Conservation (phyloP, 2,329 filamentous ascomycete species). For the Diaporthe capsici region DNA sequence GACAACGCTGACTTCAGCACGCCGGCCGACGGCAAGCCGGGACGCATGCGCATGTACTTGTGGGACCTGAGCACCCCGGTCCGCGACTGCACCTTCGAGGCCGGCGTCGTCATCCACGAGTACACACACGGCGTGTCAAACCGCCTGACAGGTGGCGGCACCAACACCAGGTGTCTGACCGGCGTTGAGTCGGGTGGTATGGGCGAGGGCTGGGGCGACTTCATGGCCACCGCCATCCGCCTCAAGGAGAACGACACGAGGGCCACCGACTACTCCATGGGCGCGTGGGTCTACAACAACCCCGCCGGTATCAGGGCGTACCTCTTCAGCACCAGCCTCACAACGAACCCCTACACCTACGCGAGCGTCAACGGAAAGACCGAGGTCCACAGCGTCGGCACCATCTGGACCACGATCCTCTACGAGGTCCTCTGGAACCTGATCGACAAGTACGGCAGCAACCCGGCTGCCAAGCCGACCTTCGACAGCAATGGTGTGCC, state of each 20-base stretch:
- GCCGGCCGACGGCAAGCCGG: constrained; percentile 63
- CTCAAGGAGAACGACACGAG: constrained; percentile 62
- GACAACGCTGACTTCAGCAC: constrained; percentile 73
- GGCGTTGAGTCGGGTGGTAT: constrained; percentile 67
- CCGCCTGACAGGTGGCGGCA: constrained; percentile 71
- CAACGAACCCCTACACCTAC: constrained; percentile 66
- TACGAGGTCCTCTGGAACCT: constrained; percentile 72
- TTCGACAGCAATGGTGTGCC: constrained; percentile 61
- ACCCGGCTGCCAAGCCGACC: constrained; percentile 55
- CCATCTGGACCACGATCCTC: constrained; percentile 65
- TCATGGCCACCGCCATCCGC: constrained; percentile 66
- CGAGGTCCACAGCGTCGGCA: constrained; percentile 64
- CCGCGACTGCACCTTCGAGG: constrained; percentile 71
- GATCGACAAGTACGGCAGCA: constrained; percentile 69
- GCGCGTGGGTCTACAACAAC: constrained; percentile 63
- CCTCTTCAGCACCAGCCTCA: constrained; percentile 65
- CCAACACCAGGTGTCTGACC: constrained; percentile 64
- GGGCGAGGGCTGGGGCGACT: constrained; percentile 72
- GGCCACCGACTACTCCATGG: constrained; percentile 62
- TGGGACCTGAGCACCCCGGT: constrained; percentile 63
- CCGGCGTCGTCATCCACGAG: constrained; percentile 72
- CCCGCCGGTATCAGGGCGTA: constrained; percentile 62
- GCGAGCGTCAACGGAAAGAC: constrained; percentile 55
- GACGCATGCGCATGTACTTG: constrained; percentile 72
- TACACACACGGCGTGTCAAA: constrained; percentile 70